These are phyloP conservation scores for Jacaranda copaia DNA, from an alignment of 257 asterid species.

Conservation along the genomic window DNA sequence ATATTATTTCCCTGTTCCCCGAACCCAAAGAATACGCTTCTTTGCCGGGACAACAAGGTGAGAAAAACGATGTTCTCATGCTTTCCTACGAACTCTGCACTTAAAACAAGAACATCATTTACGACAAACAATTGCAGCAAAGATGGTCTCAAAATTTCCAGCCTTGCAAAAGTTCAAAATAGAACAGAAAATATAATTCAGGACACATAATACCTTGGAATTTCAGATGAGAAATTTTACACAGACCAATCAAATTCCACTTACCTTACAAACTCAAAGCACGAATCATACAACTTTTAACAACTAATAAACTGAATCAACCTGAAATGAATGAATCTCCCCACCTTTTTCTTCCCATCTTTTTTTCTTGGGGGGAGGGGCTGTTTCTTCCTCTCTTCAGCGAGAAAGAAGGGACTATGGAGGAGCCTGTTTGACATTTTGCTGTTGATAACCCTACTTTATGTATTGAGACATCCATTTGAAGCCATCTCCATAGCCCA, in stretches of 20 bases:
- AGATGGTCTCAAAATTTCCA: background rate
- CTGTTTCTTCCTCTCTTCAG: constrained; percentile 28
- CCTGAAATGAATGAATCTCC: constrained; percentile 35
- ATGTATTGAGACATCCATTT: constrained; percentile 65
- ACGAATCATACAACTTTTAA: constrained; percentile 42
- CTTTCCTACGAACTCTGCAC: background rate
- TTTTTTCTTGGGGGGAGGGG: background rate
- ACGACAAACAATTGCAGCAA: background rate
- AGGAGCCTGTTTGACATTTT: constrained; percentile 8
- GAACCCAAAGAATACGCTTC: background rate
- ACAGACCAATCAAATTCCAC: constrained; percentile 27
- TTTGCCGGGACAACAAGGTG: background rate
- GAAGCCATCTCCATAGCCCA: constrained; percentile 66
- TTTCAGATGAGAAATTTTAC: constrained; percentile 21
- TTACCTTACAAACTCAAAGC: constrained; percentile 44
- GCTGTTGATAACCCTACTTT: constrained; percentile 35
- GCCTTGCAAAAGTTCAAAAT: background rate
- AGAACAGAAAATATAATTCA: background rate
- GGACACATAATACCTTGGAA: constrained; percentile 31
- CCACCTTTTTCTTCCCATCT: constrained; percentile 17
- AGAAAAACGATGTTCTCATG: background rate
- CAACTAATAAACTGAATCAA: constrained; percentile 47
- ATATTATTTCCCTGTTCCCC: too few species aligned
- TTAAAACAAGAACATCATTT: background rate
- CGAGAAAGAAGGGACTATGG: background rate